Base-by-base conservation (phyloP, 495 filamentous ascomycete genomes). In the Stereocaulon alpinum region DNA sequence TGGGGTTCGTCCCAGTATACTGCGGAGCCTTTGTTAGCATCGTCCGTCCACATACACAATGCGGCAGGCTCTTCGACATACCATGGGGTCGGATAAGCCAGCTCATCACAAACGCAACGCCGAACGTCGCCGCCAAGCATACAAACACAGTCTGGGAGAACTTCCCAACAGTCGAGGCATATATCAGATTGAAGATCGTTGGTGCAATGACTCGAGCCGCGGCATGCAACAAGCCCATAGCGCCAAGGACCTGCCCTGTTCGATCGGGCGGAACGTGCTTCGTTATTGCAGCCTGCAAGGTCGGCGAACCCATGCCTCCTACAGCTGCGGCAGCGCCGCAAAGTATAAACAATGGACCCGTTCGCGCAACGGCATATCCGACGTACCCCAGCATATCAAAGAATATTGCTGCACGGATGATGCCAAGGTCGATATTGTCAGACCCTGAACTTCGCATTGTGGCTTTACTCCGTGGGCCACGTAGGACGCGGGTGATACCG, bases 201-300 rank as follows among this genome's bases (percentile, higher is more conserved):
- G 93, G 93, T 10, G 84, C 83, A 15, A 95, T 67, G 10, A 98
- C 80, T 40, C 90, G 78, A 4, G 88, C 85, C 20, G 93, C 68
- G 0, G 88, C 86, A 74, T 96, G 93, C 60, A 98, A 70, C 52
- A 97, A 70, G 0, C 94, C 93, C 18, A 79, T 86, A 1, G 90
- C 93, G 11, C 93, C 93, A 3, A 98, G 79, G 53, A 98, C 72
- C 67, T 91, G 84, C 0, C 93, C 93, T 1, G 88, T 85, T 32
- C 80, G 79, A 63, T 92, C 86, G 10, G 80, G 77, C 5, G 91
- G 88, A 0, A 96, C 85, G 68, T 96, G 93, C 67, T 96, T 96
- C 55, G 89, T 96, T 18, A 96, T 71, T 0, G 87, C 78, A 0
- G 85, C 82, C 64, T 94, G 88, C 52, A 96, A 71, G 0, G 86